Evolutionary conservation across 2,329 filamentous ascomycete species (phyloP).

Genomic region (Paecilomyces dactylethromorphus): DNA sequence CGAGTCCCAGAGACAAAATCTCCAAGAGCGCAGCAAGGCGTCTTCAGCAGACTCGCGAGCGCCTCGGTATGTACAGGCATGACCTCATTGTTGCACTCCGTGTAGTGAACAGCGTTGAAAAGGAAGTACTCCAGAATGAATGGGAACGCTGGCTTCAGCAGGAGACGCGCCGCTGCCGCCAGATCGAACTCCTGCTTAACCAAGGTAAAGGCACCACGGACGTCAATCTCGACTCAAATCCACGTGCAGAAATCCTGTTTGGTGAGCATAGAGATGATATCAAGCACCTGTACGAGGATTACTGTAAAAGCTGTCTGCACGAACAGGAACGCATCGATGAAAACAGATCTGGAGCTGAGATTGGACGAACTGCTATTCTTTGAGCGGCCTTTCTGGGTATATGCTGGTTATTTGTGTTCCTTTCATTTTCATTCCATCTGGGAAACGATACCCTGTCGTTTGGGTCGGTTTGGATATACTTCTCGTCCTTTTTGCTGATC

Average conservation of each 20-base stretch:
- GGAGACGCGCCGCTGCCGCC: conserved; percentile 69
- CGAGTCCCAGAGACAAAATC: conserved; percentile 20
- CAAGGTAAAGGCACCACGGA: conserved; percentile 15
- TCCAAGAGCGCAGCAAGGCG: conserved; percentile 43
- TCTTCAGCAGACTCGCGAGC: conserved; percentile 72
- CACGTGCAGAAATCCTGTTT: conserved; percentile 21
- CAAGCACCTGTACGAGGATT: conserved; percentile 51
- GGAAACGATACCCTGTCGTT: conserved; percentile 6
- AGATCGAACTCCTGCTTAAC: conserved; percentile 46
- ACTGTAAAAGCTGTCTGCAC: conserved; percentile 55
- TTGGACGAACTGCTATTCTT: conserved; percentile 2
- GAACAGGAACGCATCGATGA: conserved; percentile 30
- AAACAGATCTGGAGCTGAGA: conserved; percentile 1
- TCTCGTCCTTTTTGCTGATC: background rate
- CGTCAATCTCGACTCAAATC: conserved; percentile 14
- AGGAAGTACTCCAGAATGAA: conserved; percentile 76
- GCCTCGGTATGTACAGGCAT: conserved; percentile 76
- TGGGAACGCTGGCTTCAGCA: conserved; percentile 89
- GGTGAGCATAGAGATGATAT: conserved; percentile 39
- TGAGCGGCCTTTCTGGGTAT: conserved; percentile 4
- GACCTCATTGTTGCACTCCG: conserved; percentile 86
- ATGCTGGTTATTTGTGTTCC: conserved; percentile 7
- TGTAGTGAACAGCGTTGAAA: conserved; percentile 82
- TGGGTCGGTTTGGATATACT: background rate
- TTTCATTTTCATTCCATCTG: conserved; percentile 4